These are phyloP conservation scores for Tolypocladium nubicola DNA, from an alignment of 2,329 filamentous ascomycete species.

Conservation along the genomic window DNA sequence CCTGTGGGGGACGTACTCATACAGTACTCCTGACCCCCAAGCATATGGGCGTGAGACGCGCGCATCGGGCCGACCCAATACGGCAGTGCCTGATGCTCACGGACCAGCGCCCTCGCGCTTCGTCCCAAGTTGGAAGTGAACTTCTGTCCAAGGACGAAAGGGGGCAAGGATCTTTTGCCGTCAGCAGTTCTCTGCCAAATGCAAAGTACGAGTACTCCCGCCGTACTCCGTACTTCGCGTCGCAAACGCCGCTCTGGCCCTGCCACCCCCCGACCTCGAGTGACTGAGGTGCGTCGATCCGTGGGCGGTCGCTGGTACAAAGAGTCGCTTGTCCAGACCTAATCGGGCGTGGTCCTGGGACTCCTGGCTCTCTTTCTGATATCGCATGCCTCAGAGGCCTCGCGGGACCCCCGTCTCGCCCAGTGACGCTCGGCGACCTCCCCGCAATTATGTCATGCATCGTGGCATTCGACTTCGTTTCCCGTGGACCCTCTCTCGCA, in stretches of 20 bases:
- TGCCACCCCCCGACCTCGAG: background rate
- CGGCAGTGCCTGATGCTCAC: background rate
- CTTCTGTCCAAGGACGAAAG: background rate
- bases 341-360: constrained; percentile 3
- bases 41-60: background rate
- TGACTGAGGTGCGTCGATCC: background rate
- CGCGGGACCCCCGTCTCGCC: background rate
- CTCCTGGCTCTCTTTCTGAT: constrained; percentile 1
- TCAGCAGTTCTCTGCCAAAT: background rate
- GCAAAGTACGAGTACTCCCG: background rate
- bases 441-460: constrained; percentile 38
- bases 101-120: background rate
- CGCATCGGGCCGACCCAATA: background rate
- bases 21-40: no score
- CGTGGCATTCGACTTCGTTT: constrained; percentile 15
- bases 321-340: constrained; percentile 1
- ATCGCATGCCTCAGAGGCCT: background rate
- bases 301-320: background rate
- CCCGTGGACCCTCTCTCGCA: background rate
- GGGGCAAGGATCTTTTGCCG: background rate
- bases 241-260: background rate
- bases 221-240: background rate
- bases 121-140: background rate
- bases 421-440: constrained; percentile 8
- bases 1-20: background rate